Evolutionary conservation across 2,329 filamentous ascomycete species (phyloP), one percentile per base, ranked within the genome.

Genomic region (Xylariales sp.): DNA sequence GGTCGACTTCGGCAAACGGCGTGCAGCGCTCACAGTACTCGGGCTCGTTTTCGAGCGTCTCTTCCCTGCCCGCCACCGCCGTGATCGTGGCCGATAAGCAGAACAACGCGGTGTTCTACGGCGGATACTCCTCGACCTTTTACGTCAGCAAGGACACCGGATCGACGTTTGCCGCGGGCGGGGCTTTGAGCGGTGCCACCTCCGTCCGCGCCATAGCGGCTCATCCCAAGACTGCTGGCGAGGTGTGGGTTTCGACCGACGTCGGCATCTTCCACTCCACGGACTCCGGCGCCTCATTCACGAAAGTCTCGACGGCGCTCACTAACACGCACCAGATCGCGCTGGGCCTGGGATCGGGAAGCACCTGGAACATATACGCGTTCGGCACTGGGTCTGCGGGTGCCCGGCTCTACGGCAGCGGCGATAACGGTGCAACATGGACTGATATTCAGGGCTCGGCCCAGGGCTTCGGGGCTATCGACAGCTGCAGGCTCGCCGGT

Each of bases 191-290:
- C 3, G 78, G 78, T n/a, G 81, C 80, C 3, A 81, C 77, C 1
- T 75, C 79, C 18, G 79, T 91, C 64, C 88, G 88, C 46, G 83
- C 84, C 41, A 82, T 91, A 9, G 86, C 85, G 16, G 82, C 82
- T 0, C 83, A 90, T 69, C 88, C 89, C 0, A 82, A 83, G 5
- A 80, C 82, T 10, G 86, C 87, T 0, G 89, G 90, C 12, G 86
- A 89, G 55, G 83, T 92, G 55, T 87, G 83, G 77, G 86, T 86
- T 1, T 87, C 86, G 0, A 88, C 86, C 0, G 81, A 87, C 61
- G 77, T 73, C 0, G 87, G 87, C 5, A 76, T 89, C 55, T 88
- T 85, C 78, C 83, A 83, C 71, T 86, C 84, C 9, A 84, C 81
- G 5, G 76, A 89, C 74, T 86, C 79, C 43, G 87, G 85, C 5